These are phyloP conservation scores for Trypethelium eluteriae DNA, from an alignment of 495 filamentous ascomycete genomes.

Conservation along the genomic window DNA sequence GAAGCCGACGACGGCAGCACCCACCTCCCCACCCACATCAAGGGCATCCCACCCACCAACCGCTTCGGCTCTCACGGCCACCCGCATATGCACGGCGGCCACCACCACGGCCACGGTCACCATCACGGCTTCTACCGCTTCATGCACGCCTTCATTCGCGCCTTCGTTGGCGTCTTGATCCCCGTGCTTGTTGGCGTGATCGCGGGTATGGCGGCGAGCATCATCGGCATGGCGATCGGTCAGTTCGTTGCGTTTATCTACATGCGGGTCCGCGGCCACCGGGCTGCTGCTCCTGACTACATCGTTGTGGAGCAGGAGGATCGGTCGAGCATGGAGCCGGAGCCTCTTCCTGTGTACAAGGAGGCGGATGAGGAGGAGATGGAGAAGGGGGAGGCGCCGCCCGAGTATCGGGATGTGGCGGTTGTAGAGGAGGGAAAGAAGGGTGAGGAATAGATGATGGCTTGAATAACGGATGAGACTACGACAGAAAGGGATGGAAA, in stretches of 20 bases:
- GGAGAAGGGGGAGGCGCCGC: not conserved
- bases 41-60: constrained; percentile 18
- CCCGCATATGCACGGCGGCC: constrained; percentile 12
- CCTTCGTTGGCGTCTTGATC: constrained; percentile 19
- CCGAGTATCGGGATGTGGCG: constrained; percentile 10
- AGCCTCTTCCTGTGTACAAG: not conserved
- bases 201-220: constrained; percentile 27
- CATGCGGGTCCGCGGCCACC: constrained; percentile 20
- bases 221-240: constrained; percentile 30
- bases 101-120: constrained; percentile 9
- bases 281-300: not conserved
- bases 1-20: constrained; percentile 13
- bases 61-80: constrained; percentile 23
- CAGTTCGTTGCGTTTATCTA: constrained; percentile 24
- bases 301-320: not conserved
- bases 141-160: constrained; percentile 21
- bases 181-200: constrained; percentile 30
- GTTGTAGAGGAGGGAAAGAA: constrained; percentile 2
- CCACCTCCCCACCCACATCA: constrained; percentile 11
- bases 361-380: not conserved
- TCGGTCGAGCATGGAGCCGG: not conserved
- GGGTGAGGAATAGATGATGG: not conserved
- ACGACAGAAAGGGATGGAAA: not conserved
- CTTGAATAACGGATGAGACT: not conserved
- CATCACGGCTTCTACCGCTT: constrained; percentile 14